Evolutionary conservation across 164 flowering plant genomes (phyloP).

Genomic region (Vitis rupestris): DNA sequence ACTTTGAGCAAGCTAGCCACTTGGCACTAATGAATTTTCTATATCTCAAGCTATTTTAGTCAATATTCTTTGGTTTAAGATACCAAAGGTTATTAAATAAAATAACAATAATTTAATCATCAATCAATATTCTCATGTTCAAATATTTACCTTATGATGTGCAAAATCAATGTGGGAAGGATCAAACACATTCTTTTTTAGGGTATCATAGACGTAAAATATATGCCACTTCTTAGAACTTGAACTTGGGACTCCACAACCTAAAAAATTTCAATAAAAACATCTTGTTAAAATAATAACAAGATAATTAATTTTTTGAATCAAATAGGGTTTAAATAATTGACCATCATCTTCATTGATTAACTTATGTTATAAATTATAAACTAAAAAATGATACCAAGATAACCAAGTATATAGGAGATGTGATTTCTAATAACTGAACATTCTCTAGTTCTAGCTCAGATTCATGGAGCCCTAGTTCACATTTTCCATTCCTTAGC

Average conservation of each 20-base stretch:
- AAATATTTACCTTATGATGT: slow-evolving; percentile 75
- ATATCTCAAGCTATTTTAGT: too few species aligned
- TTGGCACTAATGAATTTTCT: background rate
- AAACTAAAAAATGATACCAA: background rate
- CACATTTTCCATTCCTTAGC: slow-evolving; percentile 46
- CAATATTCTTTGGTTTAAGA: too few species aligned
- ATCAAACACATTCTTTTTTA: slow-evolving; percentile 99
- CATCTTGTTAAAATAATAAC: background rate
- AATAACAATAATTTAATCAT: background rate
- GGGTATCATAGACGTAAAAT: slow-evolving; percentile 92
- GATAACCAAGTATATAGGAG: slow-evolving; percentile 51
- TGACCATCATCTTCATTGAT: too few species aligned
- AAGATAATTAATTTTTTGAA: background rate
- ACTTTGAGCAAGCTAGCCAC: too few species aligned
- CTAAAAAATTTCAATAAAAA: slow-evolving; percentile 25
- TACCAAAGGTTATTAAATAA: too few species aligned
- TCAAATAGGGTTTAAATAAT: background rate
- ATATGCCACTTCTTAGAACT: slow-evolving; percentile 83
- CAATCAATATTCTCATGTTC: background rate
- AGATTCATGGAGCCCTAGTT: slow-evolving; percentile 49
- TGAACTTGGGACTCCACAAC: slow-evolving; percentile 88
- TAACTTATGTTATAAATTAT: background rate
- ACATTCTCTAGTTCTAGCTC: slow-evolving; percentile 61
- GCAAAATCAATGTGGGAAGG: slow-evolving; percentile 99
- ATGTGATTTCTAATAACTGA: slow-evolving; percentile 42